Percentiles rank a stretch among this genome's conserved stretches.
Conservation (phyloP, 176 grass and related monocot species). For the Triticum monococcum region DNA sequence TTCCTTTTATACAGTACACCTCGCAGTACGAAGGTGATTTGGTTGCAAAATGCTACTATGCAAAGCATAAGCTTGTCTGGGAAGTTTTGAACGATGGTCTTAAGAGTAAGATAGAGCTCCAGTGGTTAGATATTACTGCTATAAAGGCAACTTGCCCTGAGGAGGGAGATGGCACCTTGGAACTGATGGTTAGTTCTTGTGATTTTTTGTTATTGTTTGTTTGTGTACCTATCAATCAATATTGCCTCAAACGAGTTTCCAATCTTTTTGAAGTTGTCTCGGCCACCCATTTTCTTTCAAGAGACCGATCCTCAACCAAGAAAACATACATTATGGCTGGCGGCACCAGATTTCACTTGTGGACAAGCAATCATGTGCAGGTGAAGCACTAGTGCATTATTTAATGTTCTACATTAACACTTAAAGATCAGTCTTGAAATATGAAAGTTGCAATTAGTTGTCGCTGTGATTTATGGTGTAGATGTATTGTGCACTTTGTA, state of each 20-base stretch:
- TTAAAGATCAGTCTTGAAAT: not conserved
- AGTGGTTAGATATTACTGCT: slow-evolving; percentile 70
- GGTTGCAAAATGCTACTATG: slow-evolving; percentile 87
- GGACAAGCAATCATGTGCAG: slow-evolving; percentile 65
- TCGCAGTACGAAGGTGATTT: slow-evolving; percentile 75
- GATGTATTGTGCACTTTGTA: not conserved
- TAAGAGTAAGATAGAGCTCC: slow-evolving; percentile 91
- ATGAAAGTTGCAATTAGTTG: not conserved
- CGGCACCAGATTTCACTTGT: slow-evolving; percentile 74
- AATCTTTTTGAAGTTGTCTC: slow-evolving; percentile 57
- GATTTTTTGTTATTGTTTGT: not conserved
- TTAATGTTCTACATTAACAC: not conserved
- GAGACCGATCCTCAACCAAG: slow-evolving; percentile 88
- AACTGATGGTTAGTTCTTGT: slow-evolving; percentile 54
- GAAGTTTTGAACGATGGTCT: slow-evolving; percentile 65
- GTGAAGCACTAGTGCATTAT: slow-evolving; percentile 31
- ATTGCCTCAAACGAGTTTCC: slow-evolving; percentile 4
- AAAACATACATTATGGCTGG: slow-evolving; percentile 82
- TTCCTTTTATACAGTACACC: slow-evolving; percentile 42
- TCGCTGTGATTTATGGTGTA: not conserved
- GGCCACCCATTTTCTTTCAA: slow-evolving; percentile 72
- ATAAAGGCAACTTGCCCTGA: slow-evolving; percentile 57
- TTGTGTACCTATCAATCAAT: not conserved
- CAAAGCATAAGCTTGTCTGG: slow-evolving; percentile 83
- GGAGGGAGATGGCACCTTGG: slow-evolving; percentile 53